Evolutionary conservation across 129 eudicot species (phyloP), one percentile per base, ranked within the genome.

Genomic region (Artemisia tridentata): DNA sequence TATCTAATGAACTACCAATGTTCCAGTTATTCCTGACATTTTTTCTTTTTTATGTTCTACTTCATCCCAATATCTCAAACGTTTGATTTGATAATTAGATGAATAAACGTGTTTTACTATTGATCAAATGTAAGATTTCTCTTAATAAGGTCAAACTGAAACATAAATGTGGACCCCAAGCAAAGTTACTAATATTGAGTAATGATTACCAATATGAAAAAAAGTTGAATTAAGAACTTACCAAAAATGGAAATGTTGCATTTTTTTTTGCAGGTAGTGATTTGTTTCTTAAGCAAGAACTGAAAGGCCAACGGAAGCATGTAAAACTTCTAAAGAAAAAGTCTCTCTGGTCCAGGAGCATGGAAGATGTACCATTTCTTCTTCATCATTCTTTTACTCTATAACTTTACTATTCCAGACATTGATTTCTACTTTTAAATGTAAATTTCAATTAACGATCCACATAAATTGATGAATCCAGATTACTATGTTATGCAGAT

Each of bases 271-370:
- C 73, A 84, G 88, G 88, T 34, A 84, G 72, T 71, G 80, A 71
- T 66, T 60, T 70, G 56, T 27, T 64, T 51, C 69, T 85, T 74
- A 74, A 70, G 68, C 77, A 80, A 75, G 82, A 86, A 69, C 41
- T 91, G 27, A 91, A 91, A 82, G 75, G 55, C 60, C 96, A 82
- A 75, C 80, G 65, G 88, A 91, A 86, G 68, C 78, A 81, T 68
- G 91, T 88, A 46, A 88, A 78, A 63, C 84, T 77, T 50, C 52
- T 91, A 18, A 84, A 91, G 84, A 91, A 91, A 78, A 91, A 88
- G 70, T 91, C 97, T 1, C 84, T 91, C 15, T 91, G 97, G 96
- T 84, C 85, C 73, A 84, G 84, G 79, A 88, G 85, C 77, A 84
- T 91, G 90, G 97, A 91, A 86, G 97, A 91, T 90, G 97, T 91